Evolutionary conservation across 2,329 filamentous ascomycete species (phyloP), one percentile per base, ranked within the genome.

Genomic region (Chaetomiaceae sp.): DNA sequence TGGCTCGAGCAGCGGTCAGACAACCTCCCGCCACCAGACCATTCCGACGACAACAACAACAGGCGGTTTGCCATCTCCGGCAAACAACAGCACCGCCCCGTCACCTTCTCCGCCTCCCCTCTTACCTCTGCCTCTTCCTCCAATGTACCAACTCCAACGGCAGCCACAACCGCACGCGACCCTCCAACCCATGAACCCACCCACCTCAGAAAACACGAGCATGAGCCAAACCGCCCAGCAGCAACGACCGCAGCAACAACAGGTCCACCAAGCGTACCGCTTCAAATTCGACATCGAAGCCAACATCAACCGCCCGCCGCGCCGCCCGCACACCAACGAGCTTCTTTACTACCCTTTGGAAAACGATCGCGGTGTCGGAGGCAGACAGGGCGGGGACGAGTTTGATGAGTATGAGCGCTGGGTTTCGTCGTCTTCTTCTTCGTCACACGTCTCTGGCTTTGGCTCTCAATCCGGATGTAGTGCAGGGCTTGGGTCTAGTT

Each of bases 201-300:
- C 45, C 51, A 19, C n/a, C 22, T 15, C 25, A 27, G 14, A 33
- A 44, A 29, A 22, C 45, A 50, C 23, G 33, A 19, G 45, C 51
- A 42, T 38, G 38, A 39, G 29, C 52, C 43, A 22, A 19, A 33
- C n/a, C n/a, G n/a, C n/a, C n/a, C n/a, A 42, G 11, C 44, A 42
- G 27, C 53, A 42, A 14, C 37, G 47, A 33, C 47, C 33, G 4
- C 44, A 39, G 6, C 58, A 22, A 9, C 56, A 54, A 25, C 56
- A 52, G 34, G 65, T 75, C 14, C 73, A 72, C 62, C 71, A 75
- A 54, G 69, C 71, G 3, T 75, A 75, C 61, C 70, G 73, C 53
- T 75, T 72, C 66, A 73, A 73, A 58, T 75, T 74, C 57, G 74
- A 76, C 62, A 71, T 75, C 48, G 74, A 75, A 52, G 68, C 69